A percentile compares a stretch with the other conserved stretches of the same genome.
Evolutionary conservation across 2,329 filamentous ascomycete species (phyloP).

Genomic region (Ceratocystis harringtonii): DNA sequence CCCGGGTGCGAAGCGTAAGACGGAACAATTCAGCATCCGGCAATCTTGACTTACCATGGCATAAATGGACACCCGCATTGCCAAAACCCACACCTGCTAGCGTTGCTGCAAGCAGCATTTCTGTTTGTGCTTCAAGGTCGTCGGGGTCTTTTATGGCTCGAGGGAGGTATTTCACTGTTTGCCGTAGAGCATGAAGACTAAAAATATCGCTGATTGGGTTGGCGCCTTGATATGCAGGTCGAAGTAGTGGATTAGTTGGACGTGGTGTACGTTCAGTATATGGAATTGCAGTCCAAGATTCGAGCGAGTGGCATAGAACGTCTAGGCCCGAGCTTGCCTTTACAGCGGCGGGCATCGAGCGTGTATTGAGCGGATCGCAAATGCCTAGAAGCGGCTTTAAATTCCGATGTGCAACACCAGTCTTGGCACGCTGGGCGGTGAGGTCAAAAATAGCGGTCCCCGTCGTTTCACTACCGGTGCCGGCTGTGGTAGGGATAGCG

Average conservation of each 20-base stretch:
- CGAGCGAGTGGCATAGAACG: constrained; percentile 86
- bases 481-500: constrained; percentile 63
- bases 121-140: constrained; percentile 78
- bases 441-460: constrained; percentile 97
- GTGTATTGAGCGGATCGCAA: constrained; percentile 71
- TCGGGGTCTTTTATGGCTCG: constrained; percentile 76
- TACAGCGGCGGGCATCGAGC: constrained; percentile 89
- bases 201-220: constrained; percentile 98
- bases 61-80: constrained; percentile 84
- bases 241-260: constrained; percentile 74
- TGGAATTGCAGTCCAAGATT: constrained; percentile 96
- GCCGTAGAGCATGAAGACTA: constrained; percentile 67
- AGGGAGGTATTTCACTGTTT: constrained; percentile 83
- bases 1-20: background rate
- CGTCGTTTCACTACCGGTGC: constrained; percentile 88
- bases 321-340: constrained; percentile 86
- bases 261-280: constrained; percentile 74
- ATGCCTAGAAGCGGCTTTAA: constrained; percentile 92
- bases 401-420: constrained; percentile 86
- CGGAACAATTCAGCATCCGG: background rate
- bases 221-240: constrained; percentile 90
- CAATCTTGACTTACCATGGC: constrained; percentile 34
- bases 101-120: constrained; percentile 92
- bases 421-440: constrained; percentile 79
- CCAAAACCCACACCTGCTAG: constrained; percentile 93